Percentiles rank a stretch among this genome's conserved stretches.
Evolutionary conservation across 2,329 filamentous ascomycete species (phyloP).

Genomic region (Scedosporium aurantiacum): DNA sequence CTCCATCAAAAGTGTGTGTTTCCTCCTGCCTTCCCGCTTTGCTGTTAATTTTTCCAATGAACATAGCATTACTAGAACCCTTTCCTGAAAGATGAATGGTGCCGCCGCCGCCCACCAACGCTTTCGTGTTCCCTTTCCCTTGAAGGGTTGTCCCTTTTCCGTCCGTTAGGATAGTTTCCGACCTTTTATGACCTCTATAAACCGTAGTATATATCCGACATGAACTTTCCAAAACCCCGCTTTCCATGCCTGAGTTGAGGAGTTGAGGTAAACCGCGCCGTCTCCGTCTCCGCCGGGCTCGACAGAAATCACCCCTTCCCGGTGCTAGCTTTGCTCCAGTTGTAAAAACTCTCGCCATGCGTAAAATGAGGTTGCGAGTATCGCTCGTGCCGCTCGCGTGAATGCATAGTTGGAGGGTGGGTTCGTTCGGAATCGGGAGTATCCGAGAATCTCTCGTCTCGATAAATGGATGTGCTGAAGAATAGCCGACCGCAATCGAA

Average conservation of each 20-base stretch:
- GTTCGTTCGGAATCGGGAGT: too few species aligned
- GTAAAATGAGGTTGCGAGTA: not conserved
- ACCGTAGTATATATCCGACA: not conserved
- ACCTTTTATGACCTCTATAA: not conserved
- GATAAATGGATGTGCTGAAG: not conserved
- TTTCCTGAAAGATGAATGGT: not conserved
- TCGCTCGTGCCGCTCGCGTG: not conserved
- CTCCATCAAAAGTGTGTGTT: not conserved
- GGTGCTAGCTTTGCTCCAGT: too few species aligned
- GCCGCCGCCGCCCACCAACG: not conserved
- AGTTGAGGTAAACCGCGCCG: too few species aligned
- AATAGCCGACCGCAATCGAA: not conserved
- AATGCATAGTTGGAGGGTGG: too few species aligned
- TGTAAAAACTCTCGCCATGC: too few species aligned
- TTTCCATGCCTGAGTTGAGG: too few species aligned
- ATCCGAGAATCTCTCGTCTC: not conserved
- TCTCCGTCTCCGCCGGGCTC: too few species aligned
- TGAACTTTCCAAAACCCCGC: not conserved
- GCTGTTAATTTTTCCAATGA: not conserved
- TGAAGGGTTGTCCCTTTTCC: not conserved
- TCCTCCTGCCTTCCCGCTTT: not conserved
- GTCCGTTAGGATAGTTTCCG: constrained; percentile 2
- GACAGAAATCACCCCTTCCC: too few species aligned
- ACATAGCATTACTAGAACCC: not conserved
- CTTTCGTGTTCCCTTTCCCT: not conserved